These are phyloP conservation scores for Aspergillus costaricaensis DNA, from an alignment of 2,329 filamentous ascomycete genomes.

Conservation along the genomic window DNA sequence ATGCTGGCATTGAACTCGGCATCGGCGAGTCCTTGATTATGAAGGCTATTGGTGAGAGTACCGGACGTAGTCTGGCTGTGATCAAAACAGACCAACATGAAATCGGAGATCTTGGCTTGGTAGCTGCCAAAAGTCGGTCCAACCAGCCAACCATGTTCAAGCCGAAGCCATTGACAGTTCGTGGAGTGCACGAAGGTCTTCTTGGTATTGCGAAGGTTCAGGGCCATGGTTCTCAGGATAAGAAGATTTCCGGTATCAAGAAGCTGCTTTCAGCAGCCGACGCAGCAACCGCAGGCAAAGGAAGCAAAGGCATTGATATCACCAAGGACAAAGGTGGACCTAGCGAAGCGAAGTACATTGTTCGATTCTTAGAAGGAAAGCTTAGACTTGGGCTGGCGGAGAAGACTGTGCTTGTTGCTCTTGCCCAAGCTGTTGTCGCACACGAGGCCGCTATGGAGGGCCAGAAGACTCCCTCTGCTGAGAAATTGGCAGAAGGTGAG, in stretches of 20 bases:
- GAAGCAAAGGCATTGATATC: conserved; percentile 69
- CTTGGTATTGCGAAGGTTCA: conserved; percentile 85
- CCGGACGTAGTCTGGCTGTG: conserved; percentile 79
- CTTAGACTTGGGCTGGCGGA: conserved; percentile 88
- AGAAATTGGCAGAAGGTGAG: conserved; percentile 81
- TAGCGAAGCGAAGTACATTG: conserved; percentile 91
- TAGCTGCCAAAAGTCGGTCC: conserved; percentile 91
- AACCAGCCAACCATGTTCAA: conserved; percentile 99
- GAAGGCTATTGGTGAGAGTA: conserved; percentile 96
- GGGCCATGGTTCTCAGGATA: conserved; percentile 82
- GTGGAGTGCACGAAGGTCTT: conserved; percentile 81
- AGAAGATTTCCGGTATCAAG: conserved; percentile 93
- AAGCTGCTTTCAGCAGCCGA: conserved; percentile 93
- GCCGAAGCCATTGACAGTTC: conserved; percentile 84
- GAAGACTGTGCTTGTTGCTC: conserved; percentile 83
- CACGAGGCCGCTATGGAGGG: conserved; percentile 76
- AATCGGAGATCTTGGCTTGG: conserved; percentile 90
- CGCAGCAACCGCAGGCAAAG: conserved; percentile 69
- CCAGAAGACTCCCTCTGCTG: conserved; percentile 67
- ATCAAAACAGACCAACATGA: conserved; percentile 97
- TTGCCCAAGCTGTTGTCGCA: conserved; percentile 83
- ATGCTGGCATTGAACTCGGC: conserved; percentile 93
- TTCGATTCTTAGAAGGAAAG: conserved; percentile 93
- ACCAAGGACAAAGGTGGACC: conserved; percentile 88
- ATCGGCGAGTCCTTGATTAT: conserved; percentile 98